Conservation (phyloP, 352 stramenopile genomes). For the Pythium pyrilobum region DNA sequence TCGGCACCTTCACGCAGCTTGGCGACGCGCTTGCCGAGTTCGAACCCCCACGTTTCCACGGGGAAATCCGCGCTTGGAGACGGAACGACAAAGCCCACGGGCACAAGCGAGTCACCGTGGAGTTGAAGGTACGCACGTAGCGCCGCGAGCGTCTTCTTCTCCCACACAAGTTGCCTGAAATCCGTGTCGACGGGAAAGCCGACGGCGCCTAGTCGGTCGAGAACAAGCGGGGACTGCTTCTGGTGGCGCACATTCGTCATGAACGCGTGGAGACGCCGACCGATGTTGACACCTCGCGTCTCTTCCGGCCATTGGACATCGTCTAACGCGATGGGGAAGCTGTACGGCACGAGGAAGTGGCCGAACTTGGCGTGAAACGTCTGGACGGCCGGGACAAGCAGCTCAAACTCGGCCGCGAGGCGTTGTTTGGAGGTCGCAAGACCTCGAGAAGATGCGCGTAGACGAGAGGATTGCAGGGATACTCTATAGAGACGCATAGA, state of each 20-base stretch:
- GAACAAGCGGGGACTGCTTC: not conserved
- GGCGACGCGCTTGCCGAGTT: constrained; percentile 8
- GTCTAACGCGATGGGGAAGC: constrained; percentile 6
- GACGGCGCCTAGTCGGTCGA: not conserved
- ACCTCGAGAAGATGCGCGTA: not conserved
- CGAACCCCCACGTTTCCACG: constrained; percentile 3
- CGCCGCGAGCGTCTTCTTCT: constrained; percentile 12
- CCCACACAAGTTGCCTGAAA: constrained; percentile 15
- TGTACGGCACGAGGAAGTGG: constrained; percentile 19
- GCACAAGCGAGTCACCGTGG: constrained; percentile 12
- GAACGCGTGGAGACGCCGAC: constrained; percentile 10
- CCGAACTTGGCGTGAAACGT: constrained; percentile 8
- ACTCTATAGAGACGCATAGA: not conserved
- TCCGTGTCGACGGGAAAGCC: constrained; percentile 10
- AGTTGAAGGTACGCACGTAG: constrained; percentile 5
- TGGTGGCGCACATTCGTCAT: constrained; percentile 8
- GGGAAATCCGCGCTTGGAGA: not conserved
- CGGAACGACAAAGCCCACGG: constrained; percentile 12
- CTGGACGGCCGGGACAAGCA: constrained; percentile 9
- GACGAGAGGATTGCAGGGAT: not conserved
- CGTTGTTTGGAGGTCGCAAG: constrained; percentile 1
- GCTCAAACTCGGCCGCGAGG: constrained; percentile 4
- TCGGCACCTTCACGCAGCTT: constrained; percentile 1
- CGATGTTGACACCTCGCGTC: constrained; percentile 13
- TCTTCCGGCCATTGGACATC: constrained; percentile 11